Evolutionary conservation across 2,329 filamentous ascomycete species (phyloP).

Genomic region (Ceratocystis variospora): DNA sequence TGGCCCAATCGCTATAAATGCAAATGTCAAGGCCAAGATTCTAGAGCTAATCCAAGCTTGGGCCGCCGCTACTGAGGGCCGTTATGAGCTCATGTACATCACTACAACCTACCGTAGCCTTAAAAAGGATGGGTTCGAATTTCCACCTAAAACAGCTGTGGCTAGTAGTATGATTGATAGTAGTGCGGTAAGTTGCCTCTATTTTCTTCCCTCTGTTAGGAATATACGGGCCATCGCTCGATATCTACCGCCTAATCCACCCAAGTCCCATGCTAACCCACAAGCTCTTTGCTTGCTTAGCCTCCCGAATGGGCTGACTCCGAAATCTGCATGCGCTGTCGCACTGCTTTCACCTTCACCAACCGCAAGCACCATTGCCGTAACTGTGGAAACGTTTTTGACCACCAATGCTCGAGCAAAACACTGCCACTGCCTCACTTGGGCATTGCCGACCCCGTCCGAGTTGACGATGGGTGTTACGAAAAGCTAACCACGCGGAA

Average conservation of each 20-base stretch:
- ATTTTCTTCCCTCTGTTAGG: not conserved
- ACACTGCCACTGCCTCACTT: slow-evolving; percentile 77
- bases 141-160: slow-evolving; percentile 74
- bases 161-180: slow-evolving; percentile 98
- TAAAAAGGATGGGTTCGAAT: slow-evolving; percentile 63
- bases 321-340: slow-evolving; percentile 95
- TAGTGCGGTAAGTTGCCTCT: slow-evolving; percentile 56
- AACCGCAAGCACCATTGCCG: slow-evolving; percentile 97
- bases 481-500: slow-evolving; percentile 68
- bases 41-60: slow-evolving; percentile 87
- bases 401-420: slow-evolving; percentile 87
- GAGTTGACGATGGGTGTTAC: slow-evolving; percentile 93
- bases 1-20: slow-evolving; percentile 59
- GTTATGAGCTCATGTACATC: slow-evolving; percentile 72
- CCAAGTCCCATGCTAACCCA: too few relatives aligned
- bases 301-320: slow-evolving; percentile 97
- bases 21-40: slow-evolving; percentile 78
- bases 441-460: slow-evolving; percentile 78
- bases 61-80: slow-evolving; percentile 77
- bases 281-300: slow-evolving; percentile 30
- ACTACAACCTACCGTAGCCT: slow-evolving; percentile 72
- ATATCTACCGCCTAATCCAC: not conserved
- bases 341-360: slow-evolving; percentile 90
- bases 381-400: slow-evolving; percentile 96
- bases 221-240: not conserved